Conservation (phyloP, 257 asterid genomes). For the Capsicum baccatum region DNA sequence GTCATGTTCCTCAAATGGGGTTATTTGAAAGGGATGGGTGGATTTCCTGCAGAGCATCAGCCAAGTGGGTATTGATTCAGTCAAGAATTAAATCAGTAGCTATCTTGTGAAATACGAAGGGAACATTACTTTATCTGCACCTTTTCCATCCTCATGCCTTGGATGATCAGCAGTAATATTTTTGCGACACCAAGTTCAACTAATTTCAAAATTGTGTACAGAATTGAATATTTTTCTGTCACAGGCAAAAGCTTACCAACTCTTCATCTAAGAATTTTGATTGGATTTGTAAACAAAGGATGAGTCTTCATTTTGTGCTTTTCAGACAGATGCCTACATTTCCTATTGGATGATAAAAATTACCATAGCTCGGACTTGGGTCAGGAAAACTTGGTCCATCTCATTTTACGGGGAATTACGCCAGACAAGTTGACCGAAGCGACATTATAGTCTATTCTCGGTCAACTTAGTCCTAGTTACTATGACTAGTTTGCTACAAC, state of each 20-base stretch:
- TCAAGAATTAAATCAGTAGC: constrained; percentile 17
- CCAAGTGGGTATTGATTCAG: constrained; percentile 1
- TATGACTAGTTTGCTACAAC: not conserved
- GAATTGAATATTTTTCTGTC: not conserved
- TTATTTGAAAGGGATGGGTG: not conserved
- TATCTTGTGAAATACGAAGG: not conserved
- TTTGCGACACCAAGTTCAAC: not conserved
- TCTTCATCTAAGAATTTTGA: not conserved
- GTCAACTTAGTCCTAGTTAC: not conserved
- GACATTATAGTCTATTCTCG: not conserved
- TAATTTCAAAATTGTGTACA: not conserved
- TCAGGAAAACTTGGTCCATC: not conserved
- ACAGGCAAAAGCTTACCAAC: not conserved
- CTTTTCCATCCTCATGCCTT: constrained; percentile 1
- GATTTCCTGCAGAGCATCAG: not conserved
- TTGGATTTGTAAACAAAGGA: not conserved
- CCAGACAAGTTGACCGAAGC: not conserved
- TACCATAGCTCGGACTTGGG: not conserved
- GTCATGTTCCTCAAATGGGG: constrained; percentile 12
- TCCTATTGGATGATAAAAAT: not conserved
- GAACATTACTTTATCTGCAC: not conserved
- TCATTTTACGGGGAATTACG: not conserved
- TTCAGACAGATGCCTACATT: not conserved
- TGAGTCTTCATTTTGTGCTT: not conserved
- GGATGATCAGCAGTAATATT: not conserved